Conservation (phyloP, 106 monocot species). For the Allium cepa region DNA sequence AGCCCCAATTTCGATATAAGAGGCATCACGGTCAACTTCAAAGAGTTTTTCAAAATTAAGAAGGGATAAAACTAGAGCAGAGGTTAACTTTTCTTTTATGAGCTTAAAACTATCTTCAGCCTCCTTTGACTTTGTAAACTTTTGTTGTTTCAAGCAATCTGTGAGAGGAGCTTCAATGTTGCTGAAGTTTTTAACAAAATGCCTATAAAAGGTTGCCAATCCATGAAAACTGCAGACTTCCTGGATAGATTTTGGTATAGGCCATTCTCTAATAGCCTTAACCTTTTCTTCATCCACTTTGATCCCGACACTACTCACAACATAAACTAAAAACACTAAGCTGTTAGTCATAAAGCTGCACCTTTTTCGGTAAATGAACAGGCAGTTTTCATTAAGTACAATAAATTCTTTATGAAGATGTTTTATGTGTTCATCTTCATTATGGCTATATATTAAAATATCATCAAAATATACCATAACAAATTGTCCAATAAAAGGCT, state of each 20-base stretch:
- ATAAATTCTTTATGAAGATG: background rate
- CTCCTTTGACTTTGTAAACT: background rate
- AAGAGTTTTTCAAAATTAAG: background rate
- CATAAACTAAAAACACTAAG: background rate
- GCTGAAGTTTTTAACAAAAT: background rate
- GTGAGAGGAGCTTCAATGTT: background rate
- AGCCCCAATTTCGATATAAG: background rate
- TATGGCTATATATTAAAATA: background rate
- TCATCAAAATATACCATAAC: background rate
- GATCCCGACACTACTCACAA: background rate
- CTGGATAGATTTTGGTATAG: background rate
- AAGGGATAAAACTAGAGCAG: background rate
- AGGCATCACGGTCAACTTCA: constrained; percentile 5
- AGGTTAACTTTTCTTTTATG: background rate
- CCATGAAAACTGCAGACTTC: constrained; percentile 1
- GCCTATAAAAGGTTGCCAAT: background rate
- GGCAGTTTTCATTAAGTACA: background rate
- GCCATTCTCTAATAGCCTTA: background rate
- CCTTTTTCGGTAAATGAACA: background rate
- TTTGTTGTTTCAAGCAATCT: background rate
- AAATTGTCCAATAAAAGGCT: background rate
- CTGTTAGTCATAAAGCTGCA: background rate
- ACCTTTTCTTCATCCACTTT: background rate
- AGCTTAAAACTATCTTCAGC: background rate
- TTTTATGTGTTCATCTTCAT: background rate